Evolutionary conservation across 1,284 basidiomycete genomes (phyloP).

Genomic region (Leccinum fuscescens): DNA sequence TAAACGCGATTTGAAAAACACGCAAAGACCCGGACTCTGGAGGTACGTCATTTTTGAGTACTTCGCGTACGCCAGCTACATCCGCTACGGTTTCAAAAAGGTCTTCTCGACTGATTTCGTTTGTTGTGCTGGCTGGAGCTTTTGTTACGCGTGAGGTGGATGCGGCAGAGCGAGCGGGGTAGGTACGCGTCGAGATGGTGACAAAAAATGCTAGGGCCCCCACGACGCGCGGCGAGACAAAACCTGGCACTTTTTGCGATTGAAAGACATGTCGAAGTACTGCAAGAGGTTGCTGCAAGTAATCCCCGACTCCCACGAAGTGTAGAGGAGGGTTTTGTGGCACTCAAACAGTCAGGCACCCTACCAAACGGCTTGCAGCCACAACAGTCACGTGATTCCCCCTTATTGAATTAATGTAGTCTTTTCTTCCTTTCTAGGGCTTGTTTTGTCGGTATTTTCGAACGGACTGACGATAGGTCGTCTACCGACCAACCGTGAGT

Average conservation of each 20-base stretch:
- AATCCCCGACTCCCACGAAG: too few relatives aligned
- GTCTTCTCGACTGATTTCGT: slow-evolving; percentile 15
- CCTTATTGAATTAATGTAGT: too few relatives aligned
- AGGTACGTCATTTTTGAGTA: neutral
- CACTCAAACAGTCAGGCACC: too few relatives aligned
- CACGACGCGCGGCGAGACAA: slow-evolving; percentile 7
- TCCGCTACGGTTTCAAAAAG: slow-evolving; percentile 21
- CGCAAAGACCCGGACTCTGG: slow-evolving; percentile 14
- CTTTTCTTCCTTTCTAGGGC: too few relatives aligned
- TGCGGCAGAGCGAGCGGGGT: slow-evolving; percentile 19
- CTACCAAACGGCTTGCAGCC: too few relatives aligned
- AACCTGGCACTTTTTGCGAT: slow-evolving; percentile 13
- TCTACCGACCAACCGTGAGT: too few relatives aligned
- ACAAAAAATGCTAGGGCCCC: neutral
- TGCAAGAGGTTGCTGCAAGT: too few relatives aligned
- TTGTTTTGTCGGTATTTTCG: too few relatives aligned
- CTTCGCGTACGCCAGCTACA: slow-evolving; percentile 12
- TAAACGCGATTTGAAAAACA: slow-evolving; percentile 23
- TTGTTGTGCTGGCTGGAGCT: slow-evolving; percentile 30
- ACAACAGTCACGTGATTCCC: too few relatives aligned
- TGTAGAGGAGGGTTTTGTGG: too few relatives aligned
- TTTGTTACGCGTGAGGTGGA: slow-evolving; percentile 18
- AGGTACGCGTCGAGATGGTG: slow-evolving; percentile 22
- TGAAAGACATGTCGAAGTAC: slow-evolving; percentile 16
- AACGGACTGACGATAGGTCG: too few relatives aligned